phyloP scores from a whole-genome alignment of 768 basidiomycete species.

The Boletus speciosus region DNA sequence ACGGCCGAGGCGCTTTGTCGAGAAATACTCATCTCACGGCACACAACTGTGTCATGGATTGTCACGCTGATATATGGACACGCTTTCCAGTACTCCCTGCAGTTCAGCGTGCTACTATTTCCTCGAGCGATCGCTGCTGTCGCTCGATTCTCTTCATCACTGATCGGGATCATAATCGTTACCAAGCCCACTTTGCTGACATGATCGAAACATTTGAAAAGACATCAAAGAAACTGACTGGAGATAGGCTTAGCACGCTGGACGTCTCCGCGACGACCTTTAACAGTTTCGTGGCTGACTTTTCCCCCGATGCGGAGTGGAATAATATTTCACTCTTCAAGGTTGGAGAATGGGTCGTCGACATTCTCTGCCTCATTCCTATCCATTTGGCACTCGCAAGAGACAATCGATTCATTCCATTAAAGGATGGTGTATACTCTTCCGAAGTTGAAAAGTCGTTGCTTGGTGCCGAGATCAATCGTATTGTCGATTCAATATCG shows the following conservation, averaged over 20 bases:
- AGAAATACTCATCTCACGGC: constrained; percentile 21
- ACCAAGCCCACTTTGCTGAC: constrained; percentile 40
- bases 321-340: constrained; percentile 35
- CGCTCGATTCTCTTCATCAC: constrained; percentile 45
- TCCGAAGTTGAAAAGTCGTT: constrained; percentile 47
- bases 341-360: constrained; percentile 60
- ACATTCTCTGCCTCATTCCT: constrained; percentile 59
- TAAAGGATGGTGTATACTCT: constrained; percentile 55
- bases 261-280: constrained; percentile 31
- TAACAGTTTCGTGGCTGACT: constrained; percentile 17
- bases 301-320: constrained; percentile 18
- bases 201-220: constrained; percentile 47
- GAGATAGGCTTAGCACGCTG: constrained; percentile 39
- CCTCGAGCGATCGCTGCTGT: constrained; percentile 28
- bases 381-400: constrained; percentile 59
- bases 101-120: constrained; percentile 42
- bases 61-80: constrained; percentile 55
- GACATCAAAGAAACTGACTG: constrained; percentile 50
- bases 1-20: constrained; percentile 18
- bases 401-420: constrained; percentile 58
- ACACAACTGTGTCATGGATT: constrained; percentile 53
- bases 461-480: constrained; percentile 55
- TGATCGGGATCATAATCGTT: constrained; percentile 33
- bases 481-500: constrained; percentile 52
- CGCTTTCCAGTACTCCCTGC: constrained; percentile 57